A percentile compares a stretch with the other conserved stretches of the same genome.
Evolutionary conservation across 768 basidiomycete species (phyloP).

Genomic region (Suillus lakei): DNA sequence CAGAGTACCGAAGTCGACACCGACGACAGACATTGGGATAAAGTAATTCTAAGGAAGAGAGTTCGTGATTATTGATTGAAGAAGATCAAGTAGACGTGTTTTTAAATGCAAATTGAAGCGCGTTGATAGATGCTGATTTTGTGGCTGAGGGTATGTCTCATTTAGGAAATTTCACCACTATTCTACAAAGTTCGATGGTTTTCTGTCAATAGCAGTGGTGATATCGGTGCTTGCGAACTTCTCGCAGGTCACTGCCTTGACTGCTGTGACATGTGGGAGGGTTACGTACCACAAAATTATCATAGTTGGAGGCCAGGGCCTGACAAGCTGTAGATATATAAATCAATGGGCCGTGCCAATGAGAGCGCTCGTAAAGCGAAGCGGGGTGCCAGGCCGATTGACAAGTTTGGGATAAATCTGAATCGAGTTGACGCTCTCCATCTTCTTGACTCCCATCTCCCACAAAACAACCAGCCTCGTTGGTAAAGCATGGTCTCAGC

Average conservation of each 20-base stretch:
- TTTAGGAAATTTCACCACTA: conserved; percentile 3
- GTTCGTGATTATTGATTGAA: conserved; percentile 1
- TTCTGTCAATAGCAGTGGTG: too few relatives aligned
- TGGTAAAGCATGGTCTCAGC: conserved; percentile 6
- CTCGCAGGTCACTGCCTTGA: too few relatives aligned
- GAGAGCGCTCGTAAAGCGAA: background rate
- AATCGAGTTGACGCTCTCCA: background rate
- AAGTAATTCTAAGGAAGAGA: background rate
- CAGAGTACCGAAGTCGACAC: conserved; percentile 91
- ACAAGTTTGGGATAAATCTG: background rate
- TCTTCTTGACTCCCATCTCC: conserved; percentile 10
- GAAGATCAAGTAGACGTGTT: conserved; percentile 14
- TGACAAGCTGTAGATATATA: too few relatives aligned
- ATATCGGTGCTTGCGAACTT: too few relatives aligned
- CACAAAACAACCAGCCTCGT: too few relatives aligned
- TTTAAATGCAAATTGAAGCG: conserved; percentile 12
- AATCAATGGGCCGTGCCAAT: too few relatives aligned
- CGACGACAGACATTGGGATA: conserved; percentile 85
- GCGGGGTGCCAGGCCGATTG: too few relatives aligned
- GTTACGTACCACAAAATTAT: too few relatives aligned
- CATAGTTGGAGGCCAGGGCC: too few relatives aligned
- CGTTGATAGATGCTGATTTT: background rate
- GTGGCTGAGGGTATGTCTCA: background rate
- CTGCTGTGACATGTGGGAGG: too few relatives aligned
- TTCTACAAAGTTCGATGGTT: conserved; percentile 9